Conservation (phyloP, 2,329 filamentous ascomycete genomes). For the Xylariaceae sp. region DNA sequence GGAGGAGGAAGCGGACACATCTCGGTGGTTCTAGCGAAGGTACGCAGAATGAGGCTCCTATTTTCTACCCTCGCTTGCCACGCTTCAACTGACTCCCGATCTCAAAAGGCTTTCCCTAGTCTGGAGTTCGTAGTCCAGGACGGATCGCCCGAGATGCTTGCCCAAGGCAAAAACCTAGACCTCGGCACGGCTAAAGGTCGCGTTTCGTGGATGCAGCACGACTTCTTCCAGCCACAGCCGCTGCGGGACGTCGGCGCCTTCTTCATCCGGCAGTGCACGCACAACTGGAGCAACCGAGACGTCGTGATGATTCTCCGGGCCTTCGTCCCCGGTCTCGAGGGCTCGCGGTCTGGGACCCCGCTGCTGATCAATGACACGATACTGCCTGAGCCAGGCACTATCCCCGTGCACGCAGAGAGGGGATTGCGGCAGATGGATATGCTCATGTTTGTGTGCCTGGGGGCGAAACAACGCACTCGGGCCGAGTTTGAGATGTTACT, state of each 20-base stretch:
- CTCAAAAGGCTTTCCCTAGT: conserved; percentile 2
- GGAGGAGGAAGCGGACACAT: conserved; percentile 13
- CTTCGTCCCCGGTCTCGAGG: conserved; percentile 5
- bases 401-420: neutral
- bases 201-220: conserved; percentile 12
- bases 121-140: conserved; percentile 20
- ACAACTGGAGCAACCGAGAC: conserved; percentile 8
- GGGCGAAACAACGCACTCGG: conserved; percentile 4
- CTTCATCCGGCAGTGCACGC: conserved; percentile 18
- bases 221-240: conserved; percentile 22
- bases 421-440: conserved; percentile 3
- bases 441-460: neutral
- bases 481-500: conserved; percentile 4
- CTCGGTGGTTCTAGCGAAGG: conserved; percentile 6
- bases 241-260: conserved; percentile 9
- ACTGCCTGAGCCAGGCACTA: neutral
- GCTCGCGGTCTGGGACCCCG: conserved; percentile 2
- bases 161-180: conserved; percentile 9
- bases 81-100: neutral
- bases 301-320: conserved; percentile 5
- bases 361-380: conserved; percentile 5
- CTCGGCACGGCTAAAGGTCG: conserved; percentile 7
- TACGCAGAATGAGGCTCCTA: conserved; percentile 1
- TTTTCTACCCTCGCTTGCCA: neutral
- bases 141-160: conserved; percentile 10